phyloP scores from a whole-genome alignment of 768 basidiomycete genomes.

The Hygrophoropsis aurantiaca region DNA sequence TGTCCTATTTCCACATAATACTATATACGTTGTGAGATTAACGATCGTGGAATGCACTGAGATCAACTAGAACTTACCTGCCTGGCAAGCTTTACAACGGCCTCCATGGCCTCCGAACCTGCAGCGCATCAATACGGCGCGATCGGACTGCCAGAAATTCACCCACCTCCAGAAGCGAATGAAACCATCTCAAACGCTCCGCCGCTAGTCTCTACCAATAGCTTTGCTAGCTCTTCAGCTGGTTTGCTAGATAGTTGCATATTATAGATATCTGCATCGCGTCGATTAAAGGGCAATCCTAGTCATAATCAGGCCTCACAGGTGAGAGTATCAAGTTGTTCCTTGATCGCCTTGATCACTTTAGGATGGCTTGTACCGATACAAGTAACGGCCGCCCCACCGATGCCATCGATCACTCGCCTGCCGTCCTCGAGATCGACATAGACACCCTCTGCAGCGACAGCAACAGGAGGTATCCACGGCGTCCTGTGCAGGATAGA shows the following conservation, averaged over 20 bases:
- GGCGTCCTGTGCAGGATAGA: conserved; percentile 69
- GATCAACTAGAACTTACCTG: conserved; percentile 47
- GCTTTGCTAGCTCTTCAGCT: conserved; percentile 75
- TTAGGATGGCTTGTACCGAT: conserved; percentile 73
- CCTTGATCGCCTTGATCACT: conserved; percentile 72
- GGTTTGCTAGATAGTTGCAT: conserved; percentile 82
- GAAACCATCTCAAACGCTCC: conserved; percentile 73
- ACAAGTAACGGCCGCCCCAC: conserved; percentile 83
- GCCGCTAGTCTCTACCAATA: conserved; percentile 61
- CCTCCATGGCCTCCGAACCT: conserved; percentile 92
- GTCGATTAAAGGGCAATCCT: not conserved
- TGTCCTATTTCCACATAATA: conserved; percentile 74
- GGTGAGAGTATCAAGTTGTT: conserved; percentile 74
- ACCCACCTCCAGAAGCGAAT: conserved; percentile 74
- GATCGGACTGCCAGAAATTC: not conserved
- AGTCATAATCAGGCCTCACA: conserved; percentile 46
- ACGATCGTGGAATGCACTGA: not conserved
- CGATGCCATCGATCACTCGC: conserved; percentile 74
- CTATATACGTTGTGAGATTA: conserved; percentile 31
- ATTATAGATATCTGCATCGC: conserved; percentile 72
- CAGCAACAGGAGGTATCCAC: conserved; percentile 71
- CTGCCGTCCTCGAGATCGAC: conserved; percentile 69
- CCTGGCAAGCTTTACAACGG: conserved; percentile 76
- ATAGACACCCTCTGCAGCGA: conserved; percentile 66
- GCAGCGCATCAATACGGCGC: conserved; percentile 3